These are phyloP conservation scores for Platismatia glauca DNA, from an alignment of 495 filamentous ascomycete species.

Conservation along the genomic window DNA sequence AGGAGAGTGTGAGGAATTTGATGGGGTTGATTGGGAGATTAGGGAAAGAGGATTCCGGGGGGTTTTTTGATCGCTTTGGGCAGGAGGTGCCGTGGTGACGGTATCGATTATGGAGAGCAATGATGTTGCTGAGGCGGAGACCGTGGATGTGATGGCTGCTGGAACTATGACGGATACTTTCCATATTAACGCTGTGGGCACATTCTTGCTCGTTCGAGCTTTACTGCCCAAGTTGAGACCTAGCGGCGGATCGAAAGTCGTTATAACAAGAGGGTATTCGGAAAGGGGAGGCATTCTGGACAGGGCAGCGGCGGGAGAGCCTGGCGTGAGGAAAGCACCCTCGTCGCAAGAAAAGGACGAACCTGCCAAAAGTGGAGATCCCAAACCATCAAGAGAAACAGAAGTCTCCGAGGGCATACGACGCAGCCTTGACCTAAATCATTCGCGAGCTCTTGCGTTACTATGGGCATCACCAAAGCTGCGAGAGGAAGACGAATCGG, in stretches of 20 bases:
- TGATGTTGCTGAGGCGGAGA: slow-evolving; percentile 10
- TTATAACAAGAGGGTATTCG: too few species aligned
- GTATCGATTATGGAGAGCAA: background rate
- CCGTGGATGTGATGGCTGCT: background rate
- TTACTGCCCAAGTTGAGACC: slow-evolving; percentile 2
- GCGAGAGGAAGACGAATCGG: too few species aligned
- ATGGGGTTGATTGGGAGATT: slow-evolving; percentile 27
- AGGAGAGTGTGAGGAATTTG: slow-evolving; percentile 32
- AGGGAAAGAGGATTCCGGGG: slow-evolving; percentile 24
- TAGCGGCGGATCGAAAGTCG: slow-evolving; percentile 23
- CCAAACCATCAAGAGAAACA: too few species aligned
- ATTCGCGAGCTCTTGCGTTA: too few species aligned
- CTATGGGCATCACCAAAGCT: too few species aligned
- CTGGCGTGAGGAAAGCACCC: too few species aligned
- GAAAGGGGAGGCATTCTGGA: too few species aligned
- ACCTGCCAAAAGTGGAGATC: too few species aligned
- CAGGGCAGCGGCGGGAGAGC: too few species aligned
- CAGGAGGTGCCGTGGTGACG: slow-evolving; percentile 30
- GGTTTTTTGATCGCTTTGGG: slow-evolving; percentile 35
- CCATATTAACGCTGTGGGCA: slow-evolving; percentile 2
- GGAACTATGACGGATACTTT: slow-evolving; percentile 2
- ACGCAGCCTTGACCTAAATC: too few species aligned
- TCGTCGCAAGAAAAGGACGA: too few species aligned
- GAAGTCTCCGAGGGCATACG: too few species aligned
- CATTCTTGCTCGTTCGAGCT: slow-evolving; percentile 4